Evolutionary conservation across 1,284 basidiomycete genomes (phyloP).

Genomic region (Cutaneotrichosporon arboriforme): DNA sequence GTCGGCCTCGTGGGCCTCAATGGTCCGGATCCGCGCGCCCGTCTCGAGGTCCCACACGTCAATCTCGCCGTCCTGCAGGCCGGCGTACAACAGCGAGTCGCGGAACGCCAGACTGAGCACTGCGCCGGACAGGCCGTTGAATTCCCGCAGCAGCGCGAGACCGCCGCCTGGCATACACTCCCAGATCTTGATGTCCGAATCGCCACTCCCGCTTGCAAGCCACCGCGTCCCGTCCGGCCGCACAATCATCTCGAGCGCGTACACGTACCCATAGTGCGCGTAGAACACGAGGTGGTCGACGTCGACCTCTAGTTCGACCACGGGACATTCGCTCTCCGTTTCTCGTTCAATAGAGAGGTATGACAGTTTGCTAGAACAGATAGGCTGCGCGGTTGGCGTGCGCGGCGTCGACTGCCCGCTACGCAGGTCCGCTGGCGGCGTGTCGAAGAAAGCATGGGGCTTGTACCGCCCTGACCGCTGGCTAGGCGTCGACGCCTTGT

Average conservation of each 20-base stretch:
- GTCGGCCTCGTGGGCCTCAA: constrained; percentile 80
- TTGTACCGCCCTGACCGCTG: constrained; percentile 43
- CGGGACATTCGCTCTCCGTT: constrained; percentile 5
- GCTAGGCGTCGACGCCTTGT: constrained; percentile 8
- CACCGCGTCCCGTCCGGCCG: constrained; percentile 51
- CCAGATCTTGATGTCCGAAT: constrained; percentile 89
- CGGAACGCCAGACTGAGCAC: constrained; percentile 72
- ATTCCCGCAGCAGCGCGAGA: constrained; percentile 26
- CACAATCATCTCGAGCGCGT: constrained; percentile 65
- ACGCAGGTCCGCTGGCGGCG: constrained; percentile 22
- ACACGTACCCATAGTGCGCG: constrained; percentile 91
- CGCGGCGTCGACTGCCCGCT: constrained; percentile 32
- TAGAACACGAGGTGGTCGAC: constrained; percentile 68
- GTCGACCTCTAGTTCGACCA: constrained; percentile 54
- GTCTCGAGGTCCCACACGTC: constrained; percentile 90
- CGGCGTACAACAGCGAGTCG: constrained; percentile 80
- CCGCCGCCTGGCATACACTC: constrained; percentile 51
- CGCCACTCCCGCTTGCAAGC: constrained; percentile 78
- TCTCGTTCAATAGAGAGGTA: not conserved
- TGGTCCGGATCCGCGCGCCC: constrained; percentile 72
- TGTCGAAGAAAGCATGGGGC: constrained; percentile 43
- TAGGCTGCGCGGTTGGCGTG: constrained; percentile 4
- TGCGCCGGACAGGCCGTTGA: constrained; percentile 44
- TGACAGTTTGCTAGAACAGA: not conserved
- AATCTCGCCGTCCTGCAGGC: constrained; percentile 88